A percentile compares a stretch with the other conserved stretches of the same genome.
Evolutionary conservation across 129 eudicot species (phyloP).

Genomic region (Flaveria bidentis): DNA sequence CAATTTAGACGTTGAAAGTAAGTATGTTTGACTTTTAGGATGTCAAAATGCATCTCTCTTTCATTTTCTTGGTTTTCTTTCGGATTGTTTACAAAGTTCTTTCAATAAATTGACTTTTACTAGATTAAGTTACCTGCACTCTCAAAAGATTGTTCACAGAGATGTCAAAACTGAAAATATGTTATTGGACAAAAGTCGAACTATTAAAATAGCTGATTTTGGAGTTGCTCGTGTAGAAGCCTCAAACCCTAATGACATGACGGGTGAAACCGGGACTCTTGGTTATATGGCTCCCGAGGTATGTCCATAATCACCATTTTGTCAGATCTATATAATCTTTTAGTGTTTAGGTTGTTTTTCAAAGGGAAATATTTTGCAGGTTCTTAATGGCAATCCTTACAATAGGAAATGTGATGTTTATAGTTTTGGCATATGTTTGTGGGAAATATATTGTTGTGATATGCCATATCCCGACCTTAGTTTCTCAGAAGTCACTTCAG

Average conservation of each 20-base stretch:
- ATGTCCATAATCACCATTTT: slow-evolving; percentile 7
- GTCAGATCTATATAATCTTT: not conserved
- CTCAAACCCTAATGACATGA: slow-evolving; percentile 96
- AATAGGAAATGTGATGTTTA: slow-evolving; percentile 47
- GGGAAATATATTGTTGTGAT: slow-evolving; percentile 47
- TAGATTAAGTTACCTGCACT: slow-evolving; percentile 87
- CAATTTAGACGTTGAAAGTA: not conserved
- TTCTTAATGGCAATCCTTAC: slow-evolving; percentile 44
- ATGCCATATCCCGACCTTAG: slow-evolving; percentile 47
- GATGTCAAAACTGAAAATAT: slow-evolving; percentile 95
- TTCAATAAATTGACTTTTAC: not conserved
- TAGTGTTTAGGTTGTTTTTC: not conserved
- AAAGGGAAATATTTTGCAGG: slow-evolving; percentile 23
- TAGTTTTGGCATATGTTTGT: slow-evolving; percentile 44
- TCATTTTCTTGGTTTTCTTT: not conserved
- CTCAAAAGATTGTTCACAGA: slow-evolving; percentile 87
- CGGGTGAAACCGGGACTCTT: slow-evolving; percentile 96
- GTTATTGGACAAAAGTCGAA: slow-evolving; percentile 85
- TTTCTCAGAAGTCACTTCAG: slow-evolving; percentile 45
- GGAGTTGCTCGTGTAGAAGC: slow-evolving; percentile 99
- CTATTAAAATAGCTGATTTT: slow-evolving; percentile 86
- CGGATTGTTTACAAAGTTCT: slow-evolving; percentile 1
- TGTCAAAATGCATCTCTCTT: slow-evolving; percentile 22
- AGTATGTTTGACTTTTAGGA: not conserved
- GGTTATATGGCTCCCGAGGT: slow-evolving; percentile 99